These are phyloP conservation scores for Chenopodium berlandieri DNA, from an alignment of 148 eudicot species.

Conservation along the genomic window DNA sequence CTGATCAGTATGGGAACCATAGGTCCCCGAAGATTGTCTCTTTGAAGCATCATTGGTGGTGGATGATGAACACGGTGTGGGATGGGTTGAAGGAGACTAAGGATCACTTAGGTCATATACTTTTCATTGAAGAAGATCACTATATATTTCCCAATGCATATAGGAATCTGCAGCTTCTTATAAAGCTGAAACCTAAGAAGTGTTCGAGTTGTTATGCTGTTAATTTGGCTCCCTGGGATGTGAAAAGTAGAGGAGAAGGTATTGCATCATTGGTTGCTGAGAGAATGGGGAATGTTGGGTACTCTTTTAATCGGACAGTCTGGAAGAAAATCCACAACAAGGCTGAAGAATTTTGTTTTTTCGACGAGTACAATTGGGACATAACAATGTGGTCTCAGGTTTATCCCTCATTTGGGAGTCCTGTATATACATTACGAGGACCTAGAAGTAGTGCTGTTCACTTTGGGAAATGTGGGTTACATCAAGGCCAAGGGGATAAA, in stretches of 20 bases:
- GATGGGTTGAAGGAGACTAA: conserved; percentile 76
- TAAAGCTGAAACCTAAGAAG: conserved; percentile 56
- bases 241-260: conserved; percentile 73
- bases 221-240: conserved; percentile 80
- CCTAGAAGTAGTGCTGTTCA: conserved; percentile 89
- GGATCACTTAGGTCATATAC: conserved; percentile 61
- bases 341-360: conserved; percentile 67
- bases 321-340: conserved; percentile 81
- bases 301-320: conserved; percentile 73
- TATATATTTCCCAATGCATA: conserved; percentile 89
- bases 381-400: conserved; percentile 98
- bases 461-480: conserved; percentile 93
- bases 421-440: conserved; percentile 77
- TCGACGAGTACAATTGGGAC: conserved; percentile 98
- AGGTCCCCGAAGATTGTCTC: conserved; percentile 87
- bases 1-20: conserved; percentile 93
- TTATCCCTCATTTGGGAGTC: conserved; percentile 85
- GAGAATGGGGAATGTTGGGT: conserved; percentile 91
- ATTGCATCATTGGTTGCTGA: conserved; percentile 64
- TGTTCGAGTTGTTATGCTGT: conserved; percentile 83
- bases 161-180: conserved; percentile 60
- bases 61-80: conserved; percentile 99
- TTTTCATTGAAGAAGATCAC: conserved; percentile 94
- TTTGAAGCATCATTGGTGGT: conserved; percentile 99
- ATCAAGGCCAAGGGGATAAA: conserved; percentile 77